A percentile compares a stretch with the other conserved stretches of the same genome.
These are phyloP conservation scores for Pichia pseudocactophila DNA, from an alignment of 805 yeast genomes.

Conservation along the genomic window DNA sequence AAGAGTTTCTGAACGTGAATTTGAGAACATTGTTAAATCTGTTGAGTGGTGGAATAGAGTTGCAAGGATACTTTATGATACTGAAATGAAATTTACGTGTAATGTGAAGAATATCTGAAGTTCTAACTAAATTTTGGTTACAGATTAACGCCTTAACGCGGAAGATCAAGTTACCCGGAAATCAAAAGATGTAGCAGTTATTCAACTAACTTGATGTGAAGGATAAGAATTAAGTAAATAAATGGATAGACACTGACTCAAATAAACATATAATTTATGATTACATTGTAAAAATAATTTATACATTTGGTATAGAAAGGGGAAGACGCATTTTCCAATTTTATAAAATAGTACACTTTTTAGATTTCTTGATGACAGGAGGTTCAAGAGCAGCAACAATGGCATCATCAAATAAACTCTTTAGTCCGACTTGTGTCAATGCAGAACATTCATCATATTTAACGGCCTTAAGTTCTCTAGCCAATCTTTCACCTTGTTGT, in stretches of 20 bases:
- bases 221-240: too few species aligned
- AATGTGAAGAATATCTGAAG: too few species aligned
- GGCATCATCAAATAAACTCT: conserved; percentile 97
- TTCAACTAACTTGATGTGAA: too few species aligned
- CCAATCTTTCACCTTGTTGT: conserved; percentile 86
- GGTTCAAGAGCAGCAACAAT: conserved; percentile 98
- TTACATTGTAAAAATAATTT: neutral
- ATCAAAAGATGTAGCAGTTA: too few species aligned
- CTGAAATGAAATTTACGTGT: neutral
- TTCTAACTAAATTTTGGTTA: too few species aligned
- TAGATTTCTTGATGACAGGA: conserved; percentile 72
- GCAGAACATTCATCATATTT: conserved; percentile 98
- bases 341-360: conserved; percentile 80
- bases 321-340: neutral
- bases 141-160: too few species aligned
- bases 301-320: neutral
- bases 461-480: conserved; percentile 90
- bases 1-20: conserved; percentile 84
- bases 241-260: too few species aligned
- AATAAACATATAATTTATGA: neutral
- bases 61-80: too few species aligned
- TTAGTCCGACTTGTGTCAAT: conserved; percentile 90
- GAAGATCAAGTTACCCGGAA: too few species aligned
- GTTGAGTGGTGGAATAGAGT: too few species aligned
- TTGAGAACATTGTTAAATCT: conserved; percentile 42